These are phyloP conservation scores for Ramalina intermedia DNA, from an alignment of 495 filamentous ascomycete genomes.

Conservation along the genomic window DNA sequence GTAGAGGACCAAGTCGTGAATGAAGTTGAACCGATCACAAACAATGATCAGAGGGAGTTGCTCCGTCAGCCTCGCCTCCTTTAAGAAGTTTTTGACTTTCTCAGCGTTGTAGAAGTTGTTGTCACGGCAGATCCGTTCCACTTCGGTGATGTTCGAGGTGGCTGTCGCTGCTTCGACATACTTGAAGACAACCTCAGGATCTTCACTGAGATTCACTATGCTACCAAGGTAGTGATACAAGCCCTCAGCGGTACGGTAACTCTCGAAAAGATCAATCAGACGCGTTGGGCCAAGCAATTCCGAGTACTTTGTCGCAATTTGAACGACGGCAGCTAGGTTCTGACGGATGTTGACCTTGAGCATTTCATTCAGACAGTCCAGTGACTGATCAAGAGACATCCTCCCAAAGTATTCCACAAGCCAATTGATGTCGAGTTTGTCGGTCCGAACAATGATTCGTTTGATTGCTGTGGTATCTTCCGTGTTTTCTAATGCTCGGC, in stretches of 20 bases:
- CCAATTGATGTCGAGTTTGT: constrained; percentile 80
- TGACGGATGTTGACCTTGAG: constrained; percentile 89
- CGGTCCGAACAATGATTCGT: constrained; percentile 66
- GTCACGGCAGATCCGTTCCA: constrained; percentile 93
- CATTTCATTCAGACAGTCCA: constrained; percentile 95
- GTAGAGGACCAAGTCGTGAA: constrained; percentile 92
- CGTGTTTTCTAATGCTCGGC: constrained; percentile 86
- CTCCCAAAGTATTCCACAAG: constrained; percentile 82
- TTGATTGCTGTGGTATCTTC: constrained; percentile 85
- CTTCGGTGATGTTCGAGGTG: constrained; percentile 83
- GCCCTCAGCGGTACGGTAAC: constrained; percentile 90
- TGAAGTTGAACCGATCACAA: constrained; percentile 96
- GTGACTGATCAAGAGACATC: constrained; percentile 83
- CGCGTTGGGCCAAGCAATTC: constrained; percentile 83
- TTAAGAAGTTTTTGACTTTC: constrained; percentile 99
- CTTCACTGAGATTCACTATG: constrained; percentile 93
- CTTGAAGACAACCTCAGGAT: constrained; percentile 94
- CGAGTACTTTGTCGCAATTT: constrained; percentile 93
- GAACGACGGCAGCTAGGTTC: constrained; percentile 85
- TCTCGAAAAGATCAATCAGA: constrained; percentile 89
- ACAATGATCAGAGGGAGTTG: constrained; percentile 96
- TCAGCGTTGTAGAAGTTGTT: constrained; percentile 90
- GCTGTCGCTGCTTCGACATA: constrained; percentile 94
- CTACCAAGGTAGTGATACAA: constrained; percentile 96
- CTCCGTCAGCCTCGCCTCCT: constrained; percentile 84